phyloP scores from a whole-genome alignment of 1,284 basidiomycete genomes.

The Moesziomyces parantarcticus region DNA sequence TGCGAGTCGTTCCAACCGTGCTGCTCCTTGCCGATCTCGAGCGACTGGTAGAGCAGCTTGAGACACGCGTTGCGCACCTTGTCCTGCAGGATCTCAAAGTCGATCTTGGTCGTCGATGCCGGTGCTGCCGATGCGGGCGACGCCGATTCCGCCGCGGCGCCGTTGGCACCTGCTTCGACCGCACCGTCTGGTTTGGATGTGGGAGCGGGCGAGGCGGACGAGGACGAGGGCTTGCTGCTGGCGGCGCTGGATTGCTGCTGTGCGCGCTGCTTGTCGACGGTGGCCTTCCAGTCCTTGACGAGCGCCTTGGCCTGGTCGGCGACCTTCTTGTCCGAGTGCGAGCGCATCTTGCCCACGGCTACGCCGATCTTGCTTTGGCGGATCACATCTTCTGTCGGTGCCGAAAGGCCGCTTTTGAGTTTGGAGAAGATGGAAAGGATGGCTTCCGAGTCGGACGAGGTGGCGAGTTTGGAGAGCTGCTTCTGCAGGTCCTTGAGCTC shows the following conservation, averaged over 20 bases:
- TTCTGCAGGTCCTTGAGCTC: conserved; percentile 55
- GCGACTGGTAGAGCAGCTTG: conserved; percentile 89
- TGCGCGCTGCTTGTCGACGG: conserved; percentile 70
- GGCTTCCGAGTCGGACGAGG: conserved; percentile 72
- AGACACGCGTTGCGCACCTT: conserved; percentile 86
- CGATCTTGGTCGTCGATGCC: conserved; percentile 46
- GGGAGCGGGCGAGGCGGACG: conserved; percentile 45
- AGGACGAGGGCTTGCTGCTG: conserved; percentile 30
- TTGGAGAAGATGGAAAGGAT: conserved; percentile 77
- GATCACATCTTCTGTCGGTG: conserved; percentile 84
- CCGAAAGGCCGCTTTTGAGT: conserved; percentile 79
- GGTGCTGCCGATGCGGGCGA: conserved; percentile 25
- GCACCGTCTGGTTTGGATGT: conserved; percentile 21
- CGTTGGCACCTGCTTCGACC: conserved; percentile 18
- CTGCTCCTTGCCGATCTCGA: conserved; percentile 70
- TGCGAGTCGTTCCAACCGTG: conserved; percentile 54
- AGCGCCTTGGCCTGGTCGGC: conserved; percentile 89
- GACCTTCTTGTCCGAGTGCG: conserved; percentile 78
- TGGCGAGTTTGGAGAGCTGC: conserved; percentile 51
- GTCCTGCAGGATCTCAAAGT: conserved; percentile 68
- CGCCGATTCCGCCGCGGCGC: conserved; percentile 23
- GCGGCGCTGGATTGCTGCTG: conserved; percentile 18
- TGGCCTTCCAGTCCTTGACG: conserved; percentile 72
- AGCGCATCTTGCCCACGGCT: conserved; percentile 88
- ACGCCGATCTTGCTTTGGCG: conserved; percentile 80